phyloP scores from a whole-genome alignment of 352 stramenopile species.

The Pythium utonaiense region DNA sequence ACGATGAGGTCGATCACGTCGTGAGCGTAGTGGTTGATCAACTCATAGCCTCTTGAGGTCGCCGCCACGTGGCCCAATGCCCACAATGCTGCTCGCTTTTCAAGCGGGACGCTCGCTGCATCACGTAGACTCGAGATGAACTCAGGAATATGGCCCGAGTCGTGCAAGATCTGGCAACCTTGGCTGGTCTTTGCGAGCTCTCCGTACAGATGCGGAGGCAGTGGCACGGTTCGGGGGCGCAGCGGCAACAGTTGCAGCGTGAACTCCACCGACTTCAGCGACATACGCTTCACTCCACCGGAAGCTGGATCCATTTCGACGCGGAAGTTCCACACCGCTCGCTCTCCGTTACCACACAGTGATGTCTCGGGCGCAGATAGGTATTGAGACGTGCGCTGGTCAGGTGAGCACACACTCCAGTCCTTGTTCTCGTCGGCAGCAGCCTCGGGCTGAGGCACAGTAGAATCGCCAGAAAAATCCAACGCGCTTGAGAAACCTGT shows the following conservation, averaged over 20 bases:
- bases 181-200: constrained; percentile 82
- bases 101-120: constrained; percentile 73
- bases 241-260: constrained; percentile 80
- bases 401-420: constrained; percentile 83
- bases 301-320: constrained; percentile 77
- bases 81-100: constrained; percentile 85
- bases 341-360: constrained; percentile 74
- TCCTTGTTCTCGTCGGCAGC: constrained; percentile 86
- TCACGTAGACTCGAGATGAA: constrained; percentile 82
- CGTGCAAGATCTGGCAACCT: constrained; percentile 77
- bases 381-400: constrained; percentile 72
- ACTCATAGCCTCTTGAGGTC: constrained; percentile 72
- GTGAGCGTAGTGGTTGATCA: constrained; percentile 76
- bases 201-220: constrained; percentile 82
- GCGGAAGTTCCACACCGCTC: constrained; percentile 86
- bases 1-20: constrained; percentile 85
- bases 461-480: constrained; percentile 63
- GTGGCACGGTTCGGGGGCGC: constrained; percentile 68
- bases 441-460: constrained; percentile 49
- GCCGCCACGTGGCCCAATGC: constrained; percentile 79
- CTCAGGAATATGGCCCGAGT: constrained; percentile 77
- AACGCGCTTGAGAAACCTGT: constrained; percentile 32
- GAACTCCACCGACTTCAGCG: constrained; percentile 89
- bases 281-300: constrained; percentile 63
- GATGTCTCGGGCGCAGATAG: constrained; percentile 67